Conservation (phyloP, 495 filamentous ascomycete genomes). For the Neurospora sp. region DNA sequence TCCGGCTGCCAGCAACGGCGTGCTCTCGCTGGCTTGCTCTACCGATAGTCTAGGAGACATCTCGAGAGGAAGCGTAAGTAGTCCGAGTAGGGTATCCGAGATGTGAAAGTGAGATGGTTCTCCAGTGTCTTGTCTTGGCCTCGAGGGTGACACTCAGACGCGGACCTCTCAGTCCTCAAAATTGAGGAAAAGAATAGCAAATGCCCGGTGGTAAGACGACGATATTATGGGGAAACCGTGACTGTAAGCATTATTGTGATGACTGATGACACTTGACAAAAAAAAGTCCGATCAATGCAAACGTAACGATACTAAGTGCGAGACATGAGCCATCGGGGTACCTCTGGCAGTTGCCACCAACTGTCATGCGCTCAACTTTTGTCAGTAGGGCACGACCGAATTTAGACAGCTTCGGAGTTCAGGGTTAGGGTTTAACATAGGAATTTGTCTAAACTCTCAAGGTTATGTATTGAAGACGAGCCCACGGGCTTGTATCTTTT, state of each 20-base stretch:
- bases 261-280: not conserved
- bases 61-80: not conserved
- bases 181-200: not conserved
- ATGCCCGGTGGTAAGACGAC: not conserved
- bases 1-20: conserved; percentile 24
- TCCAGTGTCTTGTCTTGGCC: not conserved
- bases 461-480: not conserved
- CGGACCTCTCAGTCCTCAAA: not conserved
- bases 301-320: not conserved
- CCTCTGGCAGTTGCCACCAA: no score
- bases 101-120: not conserved
- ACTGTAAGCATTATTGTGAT: not conserved
- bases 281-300: not conserved
- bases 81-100: not conserved
- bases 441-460: not conserved
- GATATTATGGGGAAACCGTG: not conserved
- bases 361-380: no score
- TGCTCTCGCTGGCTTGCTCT: conserved; percentile 21
- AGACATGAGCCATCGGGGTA: not conserved
- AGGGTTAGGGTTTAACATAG: not conserved
- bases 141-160: not conserved
- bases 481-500: not conserved
- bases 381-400: no score
- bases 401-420: not conserved
- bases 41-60: not conserved